These are phyloP conservation scores for Thelonectria olida DNA, from an alignment of 2,329 filamentous ascomycete genomes.

Conservation along the genomic window DNA sequence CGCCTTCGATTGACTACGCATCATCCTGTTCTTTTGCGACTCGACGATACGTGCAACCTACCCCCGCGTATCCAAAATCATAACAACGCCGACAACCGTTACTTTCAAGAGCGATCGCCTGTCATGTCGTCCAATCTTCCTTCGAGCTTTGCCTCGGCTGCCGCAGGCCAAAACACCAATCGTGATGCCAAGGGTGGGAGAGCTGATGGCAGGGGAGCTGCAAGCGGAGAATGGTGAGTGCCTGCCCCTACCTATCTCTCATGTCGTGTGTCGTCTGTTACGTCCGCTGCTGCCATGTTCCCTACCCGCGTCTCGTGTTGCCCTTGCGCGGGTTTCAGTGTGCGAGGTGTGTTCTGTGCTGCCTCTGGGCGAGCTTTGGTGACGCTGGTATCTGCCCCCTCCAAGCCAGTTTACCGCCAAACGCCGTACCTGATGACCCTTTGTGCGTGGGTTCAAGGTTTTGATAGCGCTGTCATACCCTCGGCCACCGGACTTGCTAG, in stretches of 20 bases:
- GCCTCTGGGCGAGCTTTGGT: slow-evolving; percentile 2
- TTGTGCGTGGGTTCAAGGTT: not conserved
- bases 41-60: slow-evolving; percentile 36
- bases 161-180: slow-evolving; percentile 76
- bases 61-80: slow-evolving; percentile 22
- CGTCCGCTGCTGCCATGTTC: slow-evolving; percentile 28
- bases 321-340: slow-evolving; percentile 5
- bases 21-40: slow-evolving; percentile 27
- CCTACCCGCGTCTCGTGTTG: slow-evolving; percentile 21
- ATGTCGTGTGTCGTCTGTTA: slow-evolving; percentile 14
- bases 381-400: slow-evolving; percentile 6
- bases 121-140: slow-evolving; percentile 78
- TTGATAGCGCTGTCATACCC: not conserved
- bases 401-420: slow-evolving; percentile 15
- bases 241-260: slow-evolving; percentile 23
- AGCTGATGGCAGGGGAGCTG: slow-evolving; percentile 63
- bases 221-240: slow-evolving; percentile 78
- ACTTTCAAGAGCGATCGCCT: slow-evolving; percentile 33
- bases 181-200: slow-evolving; percentile 68
- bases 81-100: slow-evolving; percentile 11
- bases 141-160: slow-evolving; percentile 85
- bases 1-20: slow-evolving; percentile 31
- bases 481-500: not conserved
- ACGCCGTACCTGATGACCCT: slow-evolving; percentile 4
- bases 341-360: slow-evolving; percentile 3